Conservation (phyloP, 805 yeast species). For the Metschnikowia koreensis region DNA sequence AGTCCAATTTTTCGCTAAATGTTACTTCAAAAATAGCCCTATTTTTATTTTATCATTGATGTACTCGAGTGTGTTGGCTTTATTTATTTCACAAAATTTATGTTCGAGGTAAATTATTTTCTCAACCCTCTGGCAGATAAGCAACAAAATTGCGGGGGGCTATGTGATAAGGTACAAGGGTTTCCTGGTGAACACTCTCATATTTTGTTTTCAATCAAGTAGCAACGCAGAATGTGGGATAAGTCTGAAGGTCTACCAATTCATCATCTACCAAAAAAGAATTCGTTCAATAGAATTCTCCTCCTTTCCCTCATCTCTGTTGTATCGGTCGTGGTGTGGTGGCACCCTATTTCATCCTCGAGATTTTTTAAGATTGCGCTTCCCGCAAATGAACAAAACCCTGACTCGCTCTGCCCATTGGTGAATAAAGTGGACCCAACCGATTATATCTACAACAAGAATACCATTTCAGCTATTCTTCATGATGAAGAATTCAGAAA, state of each 20-base stretch:
- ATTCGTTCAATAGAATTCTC: not conserved
- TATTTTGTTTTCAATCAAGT: not conserved
- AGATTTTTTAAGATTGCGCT: not conserved
- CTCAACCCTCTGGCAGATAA: not conserved
- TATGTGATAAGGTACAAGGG: not conserved
- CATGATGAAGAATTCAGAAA: constrained; percentile 25
- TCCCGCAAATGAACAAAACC: not conserved
- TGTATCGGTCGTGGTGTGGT: not conserved
- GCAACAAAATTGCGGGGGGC: not conserved
- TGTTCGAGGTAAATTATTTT: too few relatives aligned
- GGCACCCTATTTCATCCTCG: not conserved
- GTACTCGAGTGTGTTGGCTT: too few relatives aligned
- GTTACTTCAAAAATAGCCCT: too few relatives aligned
- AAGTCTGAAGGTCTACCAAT: not conserved
- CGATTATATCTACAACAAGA: constrained; percentile 19
- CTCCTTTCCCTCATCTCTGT: not conserved
- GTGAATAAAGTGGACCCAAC: constrained; percentile 32
- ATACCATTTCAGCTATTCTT: constrained; percentile 25
- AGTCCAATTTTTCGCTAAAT: too few relatives aligned
- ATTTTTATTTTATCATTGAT: too few relatives aligned
- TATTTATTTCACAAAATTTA: too few relatives aligned
- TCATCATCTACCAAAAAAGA: not conserved
- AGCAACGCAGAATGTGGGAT: not conserved
- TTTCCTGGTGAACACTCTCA: not conserved
- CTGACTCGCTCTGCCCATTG: constrained; percentile 35